These are phyloP conservation scores for Syzygium jambos DNA, from an alignment of 345 rosid genomes.

Conservation along the genomic window DNA sequence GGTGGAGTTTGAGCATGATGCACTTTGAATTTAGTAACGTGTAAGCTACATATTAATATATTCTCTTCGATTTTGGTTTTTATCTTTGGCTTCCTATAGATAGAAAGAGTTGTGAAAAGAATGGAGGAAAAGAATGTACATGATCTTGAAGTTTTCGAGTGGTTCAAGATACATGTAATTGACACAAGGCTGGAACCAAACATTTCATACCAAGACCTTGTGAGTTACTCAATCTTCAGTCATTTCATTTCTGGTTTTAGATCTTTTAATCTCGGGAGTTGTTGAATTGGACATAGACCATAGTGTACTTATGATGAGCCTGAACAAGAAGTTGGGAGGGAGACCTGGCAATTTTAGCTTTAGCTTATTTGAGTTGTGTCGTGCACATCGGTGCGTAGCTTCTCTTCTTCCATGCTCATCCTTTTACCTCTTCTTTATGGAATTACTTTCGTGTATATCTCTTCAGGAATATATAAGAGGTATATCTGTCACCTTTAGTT, in stretches of 20 bases:
- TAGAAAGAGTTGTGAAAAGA: slow-evolving; percentile 28
- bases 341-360: not conserved
- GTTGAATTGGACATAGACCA: not conserved
- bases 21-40: not conserved
- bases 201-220: slow-evolving; percentile 68
- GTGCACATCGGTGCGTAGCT: not conserved
- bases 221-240: slow-evolving; percentile 28
- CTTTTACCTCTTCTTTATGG: not conserved
- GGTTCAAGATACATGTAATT: slow-evolving; percentile 74
- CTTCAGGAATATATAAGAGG: not conserved
- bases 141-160: slow-evolving; percentile 51
- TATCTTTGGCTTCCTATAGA: not conserved
- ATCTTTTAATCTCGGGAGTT: not conserved
- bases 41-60: not conserved
- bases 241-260: not conserved
- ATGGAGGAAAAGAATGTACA: slow-evolving; percentile 57
- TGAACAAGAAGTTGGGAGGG: not conserved
- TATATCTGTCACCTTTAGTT: not conserved
- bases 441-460: not conserved
- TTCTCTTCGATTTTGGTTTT: not conserved
- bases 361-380: not conserved
- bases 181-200: slow-evolving; percentile 65
- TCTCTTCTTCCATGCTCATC: not conserved
- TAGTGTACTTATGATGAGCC: not conserved
- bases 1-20: not conserved